A percentile compares a stretch with the other conserved stretches of the same genome.
These are phyloP conservation scores for Dalbergia oliveri DNA, from an alignment of 306 rosid genomes.

Conservation along the genomic window DNA sequence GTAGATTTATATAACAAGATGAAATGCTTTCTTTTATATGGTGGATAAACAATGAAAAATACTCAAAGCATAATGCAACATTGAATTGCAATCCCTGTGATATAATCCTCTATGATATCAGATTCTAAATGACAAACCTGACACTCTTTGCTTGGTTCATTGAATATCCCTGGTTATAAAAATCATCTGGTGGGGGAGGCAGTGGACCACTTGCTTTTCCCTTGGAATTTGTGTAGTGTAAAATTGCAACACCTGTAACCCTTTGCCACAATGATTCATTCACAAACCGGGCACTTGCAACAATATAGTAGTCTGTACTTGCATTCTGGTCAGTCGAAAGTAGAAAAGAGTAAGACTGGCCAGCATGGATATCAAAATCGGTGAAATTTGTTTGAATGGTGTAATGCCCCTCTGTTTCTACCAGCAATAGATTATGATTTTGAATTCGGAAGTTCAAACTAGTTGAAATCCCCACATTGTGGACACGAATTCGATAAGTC, in stretches of 20 bases:
- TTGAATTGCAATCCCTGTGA: slow-evolving; percentile 4
- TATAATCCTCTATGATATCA: slow-evolving; percentile 3
- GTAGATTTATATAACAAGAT: not conserved
- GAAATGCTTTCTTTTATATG: not conserved
- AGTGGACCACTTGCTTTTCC: slow-evolving; percentile 85
- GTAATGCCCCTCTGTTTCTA: slow-evolving; percentile 83
- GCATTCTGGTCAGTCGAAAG: slow-evolving; percentile 88
- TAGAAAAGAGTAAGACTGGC: slow-evolving; percentile 88
- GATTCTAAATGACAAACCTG: slow-evolving; percentile 65
- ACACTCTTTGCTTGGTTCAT: slow-evolving; percentile 82
- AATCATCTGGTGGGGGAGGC: slow-evolving; percentile 80
- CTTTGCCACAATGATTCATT: slow-evolving; percentile 85
- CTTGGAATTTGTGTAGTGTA: slow-evolving; percentile 81
- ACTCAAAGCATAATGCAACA: slow-evolving; percentile 20
- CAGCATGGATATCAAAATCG: slow-evolving; percentile 82
- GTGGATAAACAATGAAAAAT: not conserved
- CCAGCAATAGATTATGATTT: slow-evolving; percentile 74
- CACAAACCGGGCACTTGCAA: slow-evolving; percentile 95
- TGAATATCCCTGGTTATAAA: slow-evolving; percentile 64
- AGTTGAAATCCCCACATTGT: slow-evolving; percentile 89
- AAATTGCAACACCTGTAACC: slow-evolving; percentile 88
- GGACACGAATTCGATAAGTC: slow-evolving; percentile 82
- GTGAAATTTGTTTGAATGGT: slow-evolving; percentile 72
- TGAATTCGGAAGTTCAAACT: slow-evolving; percentile 90
- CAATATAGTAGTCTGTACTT: slow-evolving; percentile 88